Conservation (phyloP, 768 basidiomycete species). For the Pulveroboletus sp. region DNA sequence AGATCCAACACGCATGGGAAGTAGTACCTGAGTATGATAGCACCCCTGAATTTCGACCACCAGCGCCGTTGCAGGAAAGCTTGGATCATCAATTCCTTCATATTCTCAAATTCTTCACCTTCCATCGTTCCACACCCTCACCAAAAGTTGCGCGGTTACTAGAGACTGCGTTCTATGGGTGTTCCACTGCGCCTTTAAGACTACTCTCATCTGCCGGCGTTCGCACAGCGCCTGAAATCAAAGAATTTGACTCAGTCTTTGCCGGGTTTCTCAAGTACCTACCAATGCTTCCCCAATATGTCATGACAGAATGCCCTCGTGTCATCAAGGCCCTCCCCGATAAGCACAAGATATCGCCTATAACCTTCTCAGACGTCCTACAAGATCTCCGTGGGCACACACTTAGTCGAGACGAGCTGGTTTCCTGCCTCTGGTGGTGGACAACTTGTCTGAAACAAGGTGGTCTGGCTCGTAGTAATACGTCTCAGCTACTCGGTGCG, state of each 20-base stretch:
- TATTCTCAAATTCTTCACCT: slow-evolving; percentile 10
- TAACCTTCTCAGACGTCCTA: no score
- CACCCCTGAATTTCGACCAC: no score
- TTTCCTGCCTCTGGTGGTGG: not conserved
- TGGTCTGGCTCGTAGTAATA: no score
- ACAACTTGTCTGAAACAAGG: slow-evolving; percentile 3
- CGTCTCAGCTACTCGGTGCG: no score
- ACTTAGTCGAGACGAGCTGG: not conserved
- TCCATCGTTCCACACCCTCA: slow-evolving; percentile 61
- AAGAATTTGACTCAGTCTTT: slow-evolving; percentile 67
- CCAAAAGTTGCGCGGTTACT: slow-evolving; percentile 68
- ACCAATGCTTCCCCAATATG: slow-evolving; percentile 62
- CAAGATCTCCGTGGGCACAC: no score
- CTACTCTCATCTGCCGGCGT: slow-evolving; percentile 78
- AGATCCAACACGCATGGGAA: not conserved
- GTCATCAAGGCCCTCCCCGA: slow-evolving; percentile 42
- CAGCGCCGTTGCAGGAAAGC: no score
- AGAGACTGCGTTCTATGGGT: slow-evolving; percentile 75
- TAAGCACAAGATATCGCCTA: slow-evolving; percentile 48
- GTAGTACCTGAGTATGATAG: no score
- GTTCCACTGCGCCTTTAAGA: slow-evolving; percentile 53
- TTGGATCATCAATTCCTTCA: slow-evolving; percentile 2
- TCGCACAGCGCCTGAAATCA: slow-evolving; percentile 58
- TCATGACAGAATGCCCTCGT: slow-evolving; percentile 28
- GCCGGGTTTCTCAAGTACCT: slow-evolving; percentile 67